Conservation (phyloP, 345 rosid genomes). For the Garcia nutans region DNA sequence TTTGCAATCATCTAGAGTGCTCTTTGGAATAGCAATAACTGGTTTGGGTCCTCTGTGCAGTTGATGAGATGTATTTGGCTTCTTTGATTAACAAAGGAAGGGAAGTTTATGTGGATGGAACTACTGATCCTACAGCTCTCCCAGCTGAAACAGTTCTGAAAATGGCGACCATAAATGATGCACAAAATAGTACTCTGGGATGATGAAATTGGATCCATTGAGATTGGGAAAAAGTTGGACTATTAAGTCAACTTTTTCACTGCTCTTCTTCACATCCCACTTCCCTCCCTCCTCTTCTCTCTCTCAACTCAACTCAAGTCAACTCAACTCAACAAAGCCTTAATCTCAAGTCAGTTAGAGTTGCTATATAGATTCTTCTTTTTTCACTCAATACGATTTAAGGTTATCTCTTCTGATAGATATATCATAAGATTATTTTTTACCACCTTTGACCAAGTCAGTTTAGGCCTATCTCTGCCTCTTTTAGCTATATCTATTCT, state of each 20-base stretch:
- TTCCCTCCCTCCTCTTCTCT: neutral
- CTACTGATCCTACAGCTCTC: constrained; percentile 61
- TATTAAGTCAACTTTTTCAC: neutral
- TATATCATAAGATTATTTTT: too few species aligned
- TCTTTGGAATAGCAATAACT: neutral
- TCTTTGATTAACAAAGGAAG: constrained; percentile 67
- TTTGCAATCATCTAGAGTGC: neutral
- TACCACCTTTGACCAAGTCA: too few species aligned
- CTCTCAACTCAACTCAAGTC: too few species aligned
- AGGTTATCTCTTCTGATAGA: too few species aligned
- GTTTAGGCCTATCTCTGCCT: too few species aligned
- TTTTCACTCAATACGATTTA: too few species aligned
- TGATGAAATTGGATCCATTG: constrained; percentile 69
- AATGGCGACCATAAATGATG: constrained; percentile 62
- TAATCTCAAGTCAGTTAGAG: too few species aligned
- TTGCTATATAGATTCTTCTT: too few species aligned
- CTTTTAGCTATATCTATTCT: too few species aligned
- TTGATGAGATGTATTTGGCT: constrained; percentile 73
- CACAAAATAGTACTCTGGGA: constrained; percentile 71
- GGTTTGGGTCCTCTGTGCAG: constrained; percentile 35
- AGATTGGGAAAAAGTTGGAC: constrained; percentile 57
- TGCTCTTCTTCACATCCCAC: neutral
- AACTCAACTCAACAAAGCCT: too few species aligned
- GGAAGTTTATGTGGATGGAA: constrained; percentile 42
- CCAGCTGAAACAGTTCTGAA: constrained; percentile 60